Evolutionary conservation across 1,139 yeast species (phyloP), one percentile per base, ranked within the genome.

Genomic region (Martiniozyma asiatica): DNA sequence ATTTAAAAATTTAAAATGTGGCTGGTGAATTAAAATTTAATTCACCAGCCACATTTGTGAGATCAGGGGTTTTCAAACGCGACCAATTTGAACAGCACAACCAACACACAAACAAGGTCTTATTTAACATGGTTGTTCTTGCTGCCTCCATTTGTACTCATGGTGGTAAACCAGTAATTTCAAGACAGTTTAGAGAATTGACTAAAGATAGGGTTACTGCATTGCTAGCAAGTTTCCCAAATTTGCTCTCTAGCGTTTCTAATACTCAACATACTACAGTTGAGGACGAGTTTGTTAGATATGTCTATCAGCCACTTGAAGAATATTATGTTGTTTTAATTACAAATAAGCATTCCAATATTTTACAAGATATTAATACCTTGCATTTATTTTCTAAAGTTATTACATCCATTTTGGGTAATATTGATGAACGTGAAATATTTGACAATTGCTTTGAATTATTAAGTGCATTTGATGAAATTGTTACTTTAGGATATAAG

Each of bases 121-220:
- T n/a, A n/a, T n/a, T n/a, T n/a, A 27, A 3, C 31, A 52, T 52
- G 85, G 84, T 71, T 43, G 79, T 89, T 33, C 68, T 89, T 54
- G 94, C 98, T 34, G 96, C 96, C 35, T 81, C 96, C 30, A 81
- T 89, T 46, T 84, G 96, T 56, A 81, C 96, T 30, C 81, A 92
- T 47, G 82, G 92, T 36, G 99, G 99, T 37, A 89, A 85, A 50
- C 87, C 96, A 22, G 71, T 92, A 42, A 62, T 92, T 35, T 82
- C 96, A 20, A 75, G 99, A 51, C 98, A 85, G 59, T 92, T 89
- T 60, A 70, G 76, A 40, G 96, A 85, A 42, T 60, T 89, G 47
- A 66, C 82, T 30, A 78, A 77, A 51, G 94, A 87, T 50, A 68
- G 94, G 43, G 87, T 87, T 47, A 78, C 93, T 27, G 81, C 85